Evolutionary conservation across 345 rosid species (phyloP).

Genomic region (Mercurialis annua): DNA sequence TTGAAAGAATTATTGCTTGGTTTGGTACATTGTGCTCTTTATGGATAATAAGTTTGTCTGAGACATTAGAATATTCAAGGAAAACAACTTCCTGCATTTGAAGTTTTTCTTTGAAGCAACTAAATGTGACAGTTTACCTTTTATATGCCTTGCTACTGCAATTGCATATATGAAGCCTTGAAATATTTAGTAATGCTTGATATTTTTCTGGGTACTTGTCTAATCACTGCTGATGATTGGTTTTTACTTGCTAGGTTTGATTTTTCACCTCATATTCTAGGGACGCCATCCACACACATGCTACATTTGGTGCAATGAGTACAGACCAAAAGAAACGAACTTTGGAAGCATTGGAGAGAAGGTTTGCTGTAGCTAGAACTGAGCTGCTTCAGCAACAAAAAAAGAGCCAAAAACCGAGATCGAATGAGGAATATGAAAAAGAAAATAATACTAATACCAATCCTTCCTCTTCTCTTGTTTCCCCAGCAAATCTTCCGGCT

Average conservation of each 20-base stretch:
- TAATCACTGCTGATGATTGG: neutral
- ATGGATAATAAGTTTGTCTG: no score
- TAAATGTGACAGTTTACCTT: no score
- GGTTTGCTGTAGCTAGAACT: conserved; percentile 53
- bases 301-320: conserved; percentile 6
- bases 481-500: conserved; percentile 14
- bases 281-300: neutral
- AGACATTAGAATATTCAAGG: no score
- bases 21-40: no score
- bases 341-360: conserved; percentile 56
- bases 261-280: no score
- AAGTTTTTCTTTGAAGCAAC: no score
- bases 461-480: conserved; percentile 17
- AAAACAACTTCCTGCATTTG: no score
- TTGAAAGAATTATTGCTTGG: no score
- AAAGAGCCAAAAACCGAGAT: conserved; percentile 29
- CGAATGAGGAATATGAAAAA: conserved; percentile 15
- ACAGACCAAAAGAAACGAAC: conserved; percentile 44
- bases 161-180: no score
- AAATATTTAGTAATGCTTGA: neutral
- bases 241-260: neutral
- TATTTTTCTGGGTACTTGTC: neutral
- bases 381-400: conserved; percentile 51
- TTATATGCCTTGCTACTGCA: no score
- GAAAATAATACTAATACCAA: neutral